Evolutionary conservation across 1,139 yeast genomes (phyloP), one percentile per base, ranked within the genome.

Genomic region (Zygosaccharomyces pseudobailii): DNA sequence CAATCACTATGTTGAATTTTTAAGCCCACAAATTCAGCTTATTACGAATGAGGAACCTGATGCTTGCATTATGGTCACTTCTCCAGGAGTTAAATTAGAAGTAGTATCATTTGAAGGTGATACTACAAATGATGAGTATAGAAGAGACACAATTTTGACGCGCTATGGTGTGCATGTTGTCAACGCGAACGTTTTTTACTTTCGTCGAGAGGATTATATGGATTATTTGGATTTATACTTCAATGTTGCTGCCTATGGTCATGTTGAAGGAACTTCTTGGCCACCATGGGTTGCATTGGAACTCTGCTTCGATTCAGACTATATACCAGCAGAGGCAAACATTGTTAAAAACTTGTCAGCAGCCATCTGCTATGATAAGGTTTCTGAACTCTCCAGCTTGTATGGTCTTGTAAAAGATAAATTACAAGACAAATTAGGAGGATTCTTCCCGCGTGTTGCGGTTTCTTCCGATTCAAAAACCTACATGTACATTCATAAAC

Each of bases 201-300:
- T 88, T 55, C 72, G 78, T 57, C 69, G 75, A 62, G 65, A 77
- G 54, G 74, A 72, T 22, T 69, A 75, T 23, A 49, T 67, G n/a
- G 70, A 67, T 19, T 69, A 73, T 6, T 71, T 72, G 3, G 72
- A 73, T 47, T 61, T 71, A 13, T 66, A 75, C 35, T 76, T 76
- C 61, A 72, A 72, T 51, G 55, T 63, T 9, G 62, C 65, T 33
- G 68, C 70, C 3, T 75, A 73, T 57, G 79, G 78, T 3, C 69
- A 72, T 5, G 58, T 61, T 10, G 56, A 53, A 6, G 50, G 49
- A 7, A 45, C 65, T 8, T 59, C 65, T 17, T 87, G 96, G 96
- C 95, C 95, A 0, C 95, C 96, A 1, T 84, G 92, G 88, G 66
- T 88, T 31, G 87, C 84, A 1, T 57, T 79, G 43, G 97, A 90